A percentile compares a stretch with the other conserved stretches of the same genome.
Conservation (phyloP, 2,329 filamentous ascomycete species). For the Lachnellula occidentalis region DNA sequence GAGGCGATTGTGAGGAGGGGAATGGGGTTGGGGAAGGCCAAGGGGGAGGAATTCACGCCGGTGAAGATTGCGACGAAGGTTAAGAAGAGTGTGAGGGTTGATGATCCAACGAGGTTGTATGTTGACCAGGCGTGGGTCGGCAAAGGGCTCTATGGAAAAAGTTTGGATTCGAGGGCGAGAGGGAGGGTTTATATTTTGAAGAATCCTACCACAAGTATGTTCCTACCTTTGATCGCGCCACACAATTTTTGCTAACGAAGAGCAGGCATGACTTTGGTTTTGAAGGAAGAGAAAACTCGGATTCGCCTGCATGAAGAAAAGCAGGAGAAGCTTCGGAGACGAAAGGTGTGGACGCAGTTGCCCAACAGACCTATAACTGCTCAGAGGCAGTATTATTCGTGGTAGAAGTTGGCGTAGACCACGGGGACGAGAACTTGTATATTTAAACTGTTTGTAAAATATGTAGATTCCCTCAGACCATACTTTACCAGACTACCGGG, state of each 20-base stretch:
- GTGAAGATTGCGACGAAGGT: conserved; percentile 67
- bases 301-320: conserved; percentile 75
- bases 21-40: conserved; percentile 64
- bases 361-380: conserved; percentile 79
- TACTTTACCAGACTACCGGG: neutral
- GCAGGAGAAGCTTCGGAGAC: conserved; percentile 66
- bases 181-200: conserved; percentile 63
- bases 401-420: conserved; percentile 48
- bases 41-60: conserved; percentile 33
- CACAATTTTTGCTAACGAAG: conserved; percentile 5
- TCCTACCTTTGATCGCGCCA: neutral
- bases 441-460: conserved; percentile 4
- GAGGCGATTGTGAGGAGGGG: conserved; percentile 72
- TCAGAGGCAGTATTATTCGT: conserved; percentile 86
- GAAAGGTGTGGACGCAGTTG: conserved; percentile 80
- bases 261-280: conserved; percentile 68
- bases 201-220: conserved; percentile 71
- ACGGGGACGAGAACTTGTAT: conserved; percentile 1
- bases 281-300: conserved; percentile 92
- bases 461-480: neutral
- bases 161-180: conserved; percentile 68
- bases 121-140: conserved; percentile 92
- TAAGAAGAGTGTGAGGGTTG: conserved; percentile 64
- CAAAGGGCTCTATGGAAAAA: conserved; percentile 55
- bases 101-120: conserved; percentile 77